Evolutionary conservation across 768 basidiomycete species (phyloP), one percentile per base, ranked within the genome.

Genomic region (Lactifluus pinguis): DNA sequence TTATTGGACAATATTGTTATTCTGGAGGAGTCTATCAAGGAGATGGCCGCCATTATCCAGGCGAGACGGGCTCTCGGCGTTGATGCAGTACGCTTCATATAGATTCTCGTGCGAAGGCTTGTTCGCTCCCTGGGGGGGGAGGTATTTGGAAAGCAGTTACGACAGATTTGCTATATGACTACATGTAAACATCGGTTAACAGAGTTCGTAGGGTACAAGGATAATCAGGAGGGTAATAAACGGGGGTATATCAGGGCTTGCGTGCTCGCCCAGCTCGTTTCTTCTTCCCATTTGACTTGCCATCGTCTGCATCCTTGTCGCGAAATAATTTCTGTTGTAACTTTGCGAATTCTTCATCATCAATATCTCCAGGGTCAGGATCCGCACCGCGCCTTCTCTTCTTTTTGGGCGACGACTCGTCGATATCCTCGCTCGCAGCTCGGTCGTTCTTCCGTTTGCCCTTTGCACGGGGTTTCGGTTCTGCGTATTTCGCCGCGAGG

Each of bases 1-100:
- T 71, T 98, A 57, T 75, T 98, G 71, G 95, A 98, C 70, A 98
- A 98, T 69, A 87, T 95, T 34, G 93, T 98, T 34, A 85, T 98
- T 44, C 70, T 98, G 63, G 95, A 98, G 73, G 95, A 98, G 72
- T 88, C 86, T 62, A 87, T 98, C 69, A 98, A 98, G 74, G 95
- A 98, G 72, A 75, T 94, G 38, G 84, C 84, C 14, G 89, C 91
- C 14, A 86, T 93, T 65, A 82, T 94, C 54, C 86, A 91, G 72
- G 91, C 89, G 15, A 77, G 92, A 60, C 77, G 89, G 62, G 86
- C 84, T 72, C 73, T 95, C 55, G 93, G 93, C 9, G 88, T 95
- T 63, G 92, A 95, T 73, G 78, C 83, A 25, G 73, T 92, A 63
- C 82, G 87, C 66, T 92, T 89, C 69, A 69, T 92, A 67, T 91